These are phyloP conservation scores for Plectosphaerella sp. DNA, from an alignment of 2,329 filamentous ascomycete genomes.

Conservation along the genomic window DNA sequence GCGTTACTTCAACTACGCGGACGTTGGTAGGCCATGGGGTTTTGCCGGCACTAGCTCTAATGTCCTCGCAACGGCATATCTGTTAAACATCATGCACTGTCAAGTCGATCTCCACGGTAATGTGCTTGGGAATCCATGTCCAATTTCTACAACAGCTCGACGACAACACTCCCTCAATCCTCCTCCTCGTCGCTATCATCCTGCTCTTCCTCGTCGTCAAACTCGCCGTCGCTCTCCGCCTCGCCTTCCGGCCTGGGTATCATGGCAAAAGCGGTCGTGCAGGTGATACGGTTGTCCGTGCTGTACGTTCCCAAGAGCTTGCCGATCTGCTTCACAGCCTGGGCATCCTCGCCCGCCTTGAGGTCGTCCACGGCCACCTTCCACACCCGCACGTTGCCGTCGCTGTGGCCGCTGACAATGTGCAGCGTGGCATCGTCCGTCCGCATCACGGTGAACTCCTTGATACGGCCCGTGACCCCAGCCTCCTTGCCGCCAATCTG, in stretches of 20 bases:
- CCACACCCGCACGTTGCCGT: conserved; percentile 82
- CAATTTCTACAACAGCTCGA: conserved; percentile 9
- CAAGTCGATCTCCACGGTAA: too few species aligned
- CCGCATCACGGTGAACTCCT: conserved; percentile 74
- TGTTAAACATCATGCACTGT: too few species aligned
- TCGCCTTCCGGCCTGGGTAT: conserved; percentile 58
- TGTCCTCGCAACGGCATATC: too few species aligned
- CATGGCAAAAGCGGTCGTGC: conserved; percentile 83
- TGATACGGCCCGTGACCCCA: conserved; percentile 70
- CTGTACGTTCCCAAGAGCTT: conserved; percentile 72
- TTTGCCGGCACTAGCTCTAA: too few species aligned
- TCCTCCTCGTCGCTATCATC: conserved; percentile 29
- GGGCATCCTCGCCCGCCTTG: conserved; percentile 9
- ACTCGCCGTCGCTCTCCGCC: conserved; percentile 54
- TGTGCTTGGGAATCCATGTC: too few species aligned
- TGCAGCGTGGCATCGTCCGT: conserved; percentile 38
- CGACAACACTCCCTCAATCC: conserved; percentile 17
- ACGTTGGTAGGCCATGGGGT: too few species aligned
- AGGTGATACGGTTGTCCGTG: conserved; percentile 86
- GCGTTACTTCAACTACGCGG: too few species aligned
- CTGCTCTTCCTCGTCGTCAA: conserved; percentile 35
- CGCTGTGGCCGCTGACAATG: conserved; percentile 74
- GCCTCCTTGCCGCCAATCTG: conserved; percentile 71
- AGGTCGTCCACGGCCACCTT: conserved; percentile 44
- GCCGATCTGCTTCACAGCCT: conserved; percentile 43